These are phyloP conservation scores for Eucalyptus tenuipes DNA, from an alignment of 345 rosid genomes.

Conservation along the genomic window DNA sequence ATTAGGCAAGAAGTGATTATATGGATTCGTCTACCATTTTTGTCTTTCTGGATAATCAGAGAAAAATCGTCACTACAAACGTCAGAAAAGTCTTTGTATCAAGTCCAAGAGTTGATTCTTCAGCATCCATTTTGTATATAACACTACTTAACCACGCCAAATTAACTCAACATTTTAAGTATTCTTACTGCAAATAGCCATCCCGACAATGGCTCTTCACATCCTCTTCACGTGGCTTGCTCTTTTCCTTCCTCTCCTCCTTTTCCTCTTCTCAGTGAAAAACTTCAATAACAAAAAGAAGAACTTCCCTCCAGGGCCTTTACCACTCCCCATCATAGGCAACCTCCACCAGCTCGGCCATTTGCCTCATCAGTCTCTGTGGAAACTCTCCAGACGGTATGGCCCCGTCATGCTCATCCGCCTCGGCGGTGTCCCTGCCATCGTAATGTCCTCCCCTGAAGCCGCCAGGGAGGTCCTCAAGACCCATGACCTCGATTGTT, in stretches of 20 bases:
- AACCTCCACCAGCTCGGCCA: neutral
- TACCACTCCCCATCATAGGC: neutral
- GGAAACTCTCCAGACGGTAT: neutral
- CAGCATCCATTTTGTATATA: too few relatives aligned
- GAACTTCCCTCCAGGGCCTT: neutral
- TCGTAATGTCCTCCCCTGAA: conserved; percentile 6
- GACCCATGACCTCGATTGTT: conserved; percentile 7
- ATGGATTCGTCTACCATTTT: too few relatives aligned
- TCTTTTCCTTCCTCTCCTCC: neutral
- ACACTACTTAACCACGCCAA: neutral
- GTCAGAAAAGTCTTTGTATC: too few relatives aligned
- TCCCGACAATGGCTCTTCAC: neutral
- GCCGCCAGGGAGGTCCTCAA: conserved; percentile 5
- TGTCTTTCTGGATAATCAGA: too few relatives aligned
- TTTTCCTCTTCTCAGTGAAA: neutral
- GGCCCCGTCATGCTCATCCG: conserved; percentile 17
- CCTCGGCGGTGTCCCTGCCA: conserved; percentile 2
- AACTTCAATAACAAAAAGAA: neutral
- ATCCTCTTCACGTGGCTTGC: neutral
- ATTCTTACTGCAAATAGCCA: neutral
- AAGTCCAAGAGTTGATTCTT: too few relatives aligned
- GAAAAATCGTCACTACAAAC: too few relatives aligned
- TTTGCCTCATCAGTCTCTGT: conserved; percentile 2
- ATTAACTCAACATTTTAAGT: too few relatives aligned
- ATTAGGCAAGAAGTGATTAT: too few relatives aligned